Base-by-base conservation (phyloP, 2,329 filamentous ascomycete species). In the Claviceps humidiphila region DNA sequence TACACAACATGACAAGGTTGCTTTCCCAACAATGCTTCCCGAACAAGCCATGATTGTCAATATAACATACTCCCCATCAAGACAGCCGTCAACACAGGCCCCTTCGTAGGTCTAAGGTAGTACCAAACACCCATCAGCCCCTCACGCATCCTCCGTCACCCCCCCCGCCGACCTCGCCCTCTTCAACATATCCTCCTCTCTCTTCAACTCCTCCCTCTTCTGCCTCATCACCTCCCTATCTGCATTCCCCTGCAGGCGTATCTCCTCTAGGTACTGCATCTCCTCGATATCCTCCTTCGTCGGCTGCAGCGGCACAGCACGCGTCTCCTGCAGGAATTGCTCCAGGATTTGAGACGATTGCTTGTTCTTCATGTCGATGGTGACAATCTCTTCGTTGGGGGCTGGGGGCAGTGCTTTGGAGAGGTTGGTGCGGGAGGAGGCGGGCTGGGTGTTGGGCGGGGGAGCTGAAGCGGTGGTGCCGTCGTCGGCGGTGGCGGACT, bases 311-410 rank as follows among this genome's bases (percentile, higher is more conserved):
- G 70, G 63, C 26, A 71, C 66, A 9, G 84, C 85, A 20, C 77
- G 76, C 20, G 84, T 86, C 65, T 81, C 73, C 53, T 71, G 68
- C 41, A 89, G 64, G 51, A 90, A 73, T 53, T 78, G 74, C 48
- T 74, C 67, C 17, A 89, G 69, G 55, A 90, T 89, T 39, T 79
- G 72, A 3, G 73, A 70, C 44, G 80, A 81, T 54, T 72, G 72
- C 59, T 77, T 74, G 60, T 77, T 66, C 64, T 81, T 82, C 76
- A 89, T 85, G 58, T 84, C 74, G 58, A 84, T 76, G 47, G 71
- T 71, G 42, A 80, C 67, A 9, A 72, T 66, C 49, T 68, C 72
- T 66, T 81, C 78, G 53, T 69, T 68, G 48, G 71, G 64, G 39
- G 67, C 68, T 1, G 77, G 73, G 13, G 69, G 60, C 6, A 73